Evolutionary conservation across 2,329 filamentous ascomycete species (phyloP).

Genomic region (Exserohilum turcica): DNA sequence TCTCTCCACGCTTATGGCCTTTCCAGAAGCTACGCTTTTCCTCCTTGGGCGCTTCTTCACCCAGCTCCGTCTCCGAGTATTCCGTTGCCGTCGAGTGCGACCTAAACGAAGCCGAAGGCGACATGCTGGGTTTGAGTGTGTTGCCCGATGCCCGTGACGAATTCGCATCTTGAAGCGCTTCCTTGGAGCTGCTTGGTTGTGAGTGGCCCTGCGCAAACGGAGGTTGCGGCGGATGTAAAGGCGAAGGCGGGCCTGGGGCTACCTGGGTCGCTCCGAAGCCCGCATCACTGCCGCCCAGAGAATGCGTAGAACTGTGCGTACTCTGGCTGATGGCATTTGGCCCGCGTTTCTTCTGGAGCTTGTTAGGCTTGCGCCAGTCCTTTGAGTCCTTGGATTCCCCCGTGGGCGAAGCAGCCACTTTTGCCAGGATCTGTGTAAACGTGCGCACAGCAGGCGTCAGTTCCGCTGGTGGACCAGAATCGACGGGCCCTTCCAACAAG

Average conservation of each 20-base stretch:
- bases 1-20: constrained; percentile 57
- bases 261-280: constrained; percentile 20
- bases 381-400: constrained; percentile 50
- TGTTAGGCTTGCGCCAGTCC: constrained; percentile 73
- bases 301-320: constrained; percentile 87
- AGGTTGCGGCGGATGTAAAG: constrained; percentile 40
- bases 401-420: constrained; percentile 62
- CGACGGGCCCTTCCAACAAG: constrained; percentile 40
- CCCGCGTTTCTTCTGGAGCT: constrained; percentile 82
- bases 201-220: constrained; percentile 35
- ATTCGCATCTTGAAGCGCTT: constrained; percentile 44
- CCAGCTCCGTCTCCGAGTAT: constrained; percentile 77
- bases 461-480: constrained; percentile 32
- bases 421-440: constrained; percentile 46
- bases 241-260: constrained; percentile 33
- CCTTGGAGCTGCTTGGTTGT: constrained; percentile 33
- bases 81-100: constrained; percentile 74
- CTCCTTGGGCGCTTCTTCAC: constrained; percentile 61
- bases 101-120: constrained; percentile 76
- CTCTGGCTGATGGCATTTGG: constrained; percentile 79
- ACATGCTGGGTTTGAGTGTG: constrained; percentile 69
- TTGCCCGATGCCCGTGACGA: constrained; percentile 54
- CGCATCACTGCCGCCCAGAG: constrained; percentile 58
- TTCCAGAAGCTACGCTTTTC: constrained; percentile 74
- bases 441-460: constrained; percentile 39